Evolutionary conservation across 2,329 filamentous ascomycete genomes (phyloP).

Genomic region (Sporothrix sp.): DNA sequence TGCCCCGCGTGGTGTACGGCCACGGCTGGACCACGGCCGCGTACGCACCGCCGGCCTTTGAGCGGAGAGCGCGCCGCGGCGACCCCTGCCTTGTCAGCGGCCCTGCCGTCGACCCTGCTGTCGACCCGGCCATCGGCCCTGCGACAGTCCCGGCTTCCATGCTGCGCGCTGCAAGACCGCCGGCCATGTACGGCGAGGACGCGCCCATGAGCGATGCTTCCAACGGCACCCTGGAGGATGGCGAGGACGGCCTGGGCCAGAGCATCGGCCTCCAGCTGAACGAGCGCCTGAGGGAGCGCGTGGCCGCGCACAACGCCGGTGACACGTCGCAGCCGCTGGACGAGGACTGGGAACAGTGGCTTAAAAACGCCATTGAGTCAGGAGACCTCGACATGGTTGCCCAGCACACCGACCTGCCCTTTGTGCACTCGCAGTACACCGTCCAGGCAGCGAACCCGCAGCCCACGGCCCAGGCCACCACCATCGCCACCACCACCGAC

Average conservation of each 20-base stretch:
- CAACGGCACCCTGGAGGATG: conserved; percentile 26
- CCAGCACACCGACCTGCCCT: conserved; percentile 31
- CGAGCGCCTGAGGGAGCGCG: conserved; percentile 53
- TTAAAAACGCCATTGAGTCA: conserved; percentile 59
- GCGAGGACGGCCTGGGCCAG: conserved; percentile 40
- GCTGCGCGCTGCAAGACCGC: too few species aligned
- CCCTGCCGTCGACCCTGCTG: background rate
- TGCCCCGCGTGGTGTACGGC: background rate
- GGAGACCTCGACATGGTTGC: conserved; percentile 44
- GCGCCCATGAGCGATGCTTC: conserved; percentile 15
- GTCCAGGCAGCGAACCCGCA: too few species aligned
- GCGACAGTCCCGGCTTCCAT: too few species aligned
- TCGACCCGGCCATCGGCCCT: too few species aligned
- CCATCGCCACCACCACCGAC: background rate
- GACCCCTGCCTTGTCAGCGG: background rate
- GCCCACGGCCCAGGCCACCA: background rate
- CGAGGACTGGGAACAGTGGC: conserved; percentile 65
- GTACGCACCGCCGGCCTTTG: background rate
- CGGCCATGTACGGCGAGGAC: background rate
- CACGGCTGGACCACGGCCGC: background rate
- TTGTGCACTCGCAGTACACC: conserved; percentile 10
- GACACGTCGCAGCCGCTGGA: conserved; percentile 51
- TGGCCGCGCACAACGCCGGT: conserved; percentile 52
- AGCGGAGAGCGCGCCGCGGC: background rate
- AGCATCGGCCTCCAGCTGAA: conserved; percentile 56